Evolutionary conservation across 176 grass and related monocot genomes (phyloP), one percentile per base, ranked within the genome.

Genomic region (Triticum timopheevii): DNA sequence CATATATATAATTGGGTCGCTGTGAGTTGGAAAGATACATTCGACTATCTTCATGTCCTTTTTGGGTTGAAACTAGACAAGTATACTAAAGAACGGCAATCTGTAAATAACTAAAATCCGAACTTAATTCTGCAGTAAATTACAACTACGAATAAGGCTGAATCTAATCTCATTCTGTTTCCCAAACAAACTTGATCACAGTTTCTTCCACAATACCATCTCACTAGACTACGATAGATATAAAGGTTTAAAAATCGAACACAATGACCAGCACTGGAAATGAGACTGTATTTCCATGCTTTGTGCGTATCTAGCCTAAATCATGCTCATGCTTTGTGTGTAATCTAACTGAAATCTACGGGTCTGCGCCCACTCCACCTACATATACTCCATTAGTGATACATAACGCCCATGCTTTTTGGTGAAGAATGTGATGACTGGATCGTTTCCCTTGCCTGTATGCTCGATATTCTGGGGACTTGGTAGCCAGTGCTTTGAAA

Each of bases 371-470:
- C 61, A 84, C 76, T 76, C n/a, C 77, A 30, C 35, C 20, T 64
- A 54, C 20, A 6, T 16, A 3, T 83, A 67, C 39, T 74, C 56
- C 20, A 23, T 42, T 89, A 45, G 10, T 67, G 23, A 24, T 73
- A 38, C 19, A 65, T 67, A 66, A 66, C 44, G 58, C 58, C 8
- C 31, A 56, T 73, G 13, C 52, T 78, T 56, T 72, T 10, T 68
- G 24, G 23, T 25, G 35, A 73, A 71, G 27, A 84, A 79, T 77
- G 22, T 39, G 35, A 76, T 58, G 22, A 67, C 33, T 61, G 28
- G 11, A 61, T 68, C 81, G 2, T 84, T 90, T 91, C 61, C 38
- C 19, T 88, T 78, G 61, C 38, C 5, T 61, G 33, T 3, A 84
- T 77, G n/a, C 61, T 84, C 61, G 5, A 82, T 71, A 70, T 70